phyloP scores from a whole-genome alignment of 2,329 filamentous ascomycete species.

The Verticillium dahliae region DNA sequence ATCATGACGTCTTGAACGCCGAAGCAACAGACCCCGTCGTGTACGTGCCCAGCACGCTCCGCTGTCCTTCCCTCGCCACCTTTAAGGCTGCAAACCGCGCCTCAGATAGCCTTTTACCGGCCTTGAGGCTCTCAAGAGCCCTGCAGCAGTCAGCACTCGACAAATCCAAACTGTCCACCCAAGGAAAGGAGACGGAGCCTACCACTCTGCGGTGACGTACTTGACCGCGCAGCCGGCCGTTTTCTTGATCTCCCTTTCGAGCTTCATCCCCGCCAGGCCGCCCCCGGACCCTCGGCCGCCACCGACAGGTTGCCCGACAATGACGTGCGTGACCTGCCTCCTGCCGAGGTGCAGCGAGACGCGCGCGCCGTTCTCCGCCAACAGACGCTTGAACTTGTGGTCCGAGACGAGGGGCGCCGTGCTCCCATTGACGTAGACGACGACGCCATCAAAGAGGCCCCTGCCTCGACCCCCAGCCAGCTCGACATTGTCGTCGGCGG shows the following conservation, averaged over 20 bases:
- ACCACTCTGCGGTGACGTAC: slow-evolving; percentile 80
- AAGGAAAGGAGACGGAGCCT: slow-evolving; percentile 14
- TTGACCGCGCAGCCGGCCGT: slow-evolving; percentile 65
- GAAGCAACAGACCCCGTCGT: background rate
- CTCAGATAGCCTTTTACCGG: slow-evolving; percentile 68
- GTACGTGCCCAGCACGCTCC: slow-evolving; percentile 51
- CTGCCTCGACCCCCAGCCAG: slow-evolving; percentile 14
- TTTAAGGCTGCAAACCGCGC: slow-evolving; percentile 61
- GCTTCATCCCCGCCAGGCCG: slow-evolving; percentile 68
- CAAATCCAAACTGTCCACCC: background rate
- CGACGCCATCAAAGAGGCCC: slow-evolving; percentile 62
- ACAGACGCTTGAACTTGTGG: slow-evolving; percentile 73
- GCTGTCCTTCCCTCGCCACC: slow-evolving; percentile 54
- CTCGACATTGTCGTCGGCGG: slow-evolving; percentile 28
- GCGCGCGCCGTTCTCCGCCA: slow-evolving; percentile 66
- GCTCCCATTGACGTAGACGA: slow-evolving; percentile 82
- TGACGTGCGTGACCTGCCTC: slow-evolving; percentile 76
- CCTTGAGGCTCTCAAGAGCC: slow-evolving; percentile 78
- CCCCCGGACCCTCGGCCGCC: slow-evolving; percentile 56
- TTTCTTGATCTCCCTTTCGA: slow-evolving; percentile 71
- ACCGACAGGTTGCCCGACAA: slow-evolving; percentile 58
- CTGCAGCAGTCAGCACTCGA: slow-evolving; percentile 28
- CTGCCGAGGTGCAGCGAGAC: slow-evolving; percentile 67
- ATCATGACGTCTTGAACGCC: background rate
- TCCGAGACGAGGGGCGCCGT: slow-evolving; percentile 78